Evolutionary conservation across 1,284 basidiomycete species (phyloP).

Genomic region (Sanghuangporus weigelae): DNA sequence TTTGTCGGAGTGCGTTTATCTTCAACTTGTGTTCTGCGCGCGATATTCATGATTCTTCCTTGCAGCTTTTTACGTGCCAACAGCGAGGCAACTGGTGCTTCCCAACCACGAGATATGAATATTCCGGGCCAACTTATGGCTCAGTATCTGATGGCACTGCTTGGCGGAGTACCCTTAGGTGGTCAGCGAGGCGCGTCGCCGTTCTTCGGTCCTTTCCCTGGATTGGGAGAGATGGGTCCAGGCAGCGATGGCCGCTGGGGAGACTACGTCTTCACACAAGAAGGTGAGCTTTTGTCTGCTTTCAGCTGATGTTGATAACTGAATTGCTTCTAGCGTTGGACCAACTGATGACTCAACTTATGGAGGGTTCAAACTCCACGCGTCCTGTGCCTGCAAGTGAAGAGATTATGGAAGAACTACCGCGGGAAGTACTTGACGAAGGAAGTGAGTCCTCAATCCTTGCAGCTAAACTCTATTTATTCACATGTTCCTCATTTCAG

Average conservation of each 20-base stretch:
- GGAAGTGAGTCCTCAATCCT: constrained; percentile 43
- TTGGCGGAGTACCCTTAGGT: constrained; percentile 37
- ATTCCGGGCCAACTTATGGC: constrained; percentile 62
- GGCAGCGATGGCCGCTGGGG: constrained; percentile 55
- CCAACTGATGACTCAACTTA: constrained; percentile 71
- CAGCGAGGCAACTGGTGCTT: constrained; percentile 20
- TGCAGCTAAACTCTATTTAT: background rate
- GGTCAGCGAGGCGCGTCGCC: constrained; percentile 26
- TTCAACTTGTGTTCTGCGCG: background rate
- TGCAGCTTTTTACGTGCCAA: constrained; percentile 13
- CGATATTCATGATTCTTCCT: background rate
- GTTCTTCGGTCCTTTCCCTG: constrained; percentile 34
- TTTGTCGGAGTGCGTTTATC: constrained; percentile 28
- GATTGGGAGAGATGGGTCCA: constrained; percentile 28
- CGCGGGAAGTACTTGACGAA: constrained; percentile 53
- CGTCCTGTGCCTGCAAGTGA: constrained; percentile 72
- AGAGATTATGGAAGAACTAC: constrained; percentile 58
- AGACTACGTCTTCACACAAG: constrained; percentile 80
- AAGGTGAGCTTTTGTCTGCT: constrained; percentile 42
- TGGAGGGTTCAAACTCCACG: constrained; percentile 63
- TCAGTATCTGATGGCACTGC: constrained; percentile 62
- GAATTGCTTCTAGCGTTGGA: constrained; percentile 55
- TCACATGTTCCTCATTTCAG: constrained; percentile 29
- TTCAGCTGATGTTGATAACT: background rate
- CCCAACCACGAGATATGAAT: constrained; percentile 18